Conservation (phyloP, 257 asterid species). For the Lithospermum erythrorhizon region DNA sequence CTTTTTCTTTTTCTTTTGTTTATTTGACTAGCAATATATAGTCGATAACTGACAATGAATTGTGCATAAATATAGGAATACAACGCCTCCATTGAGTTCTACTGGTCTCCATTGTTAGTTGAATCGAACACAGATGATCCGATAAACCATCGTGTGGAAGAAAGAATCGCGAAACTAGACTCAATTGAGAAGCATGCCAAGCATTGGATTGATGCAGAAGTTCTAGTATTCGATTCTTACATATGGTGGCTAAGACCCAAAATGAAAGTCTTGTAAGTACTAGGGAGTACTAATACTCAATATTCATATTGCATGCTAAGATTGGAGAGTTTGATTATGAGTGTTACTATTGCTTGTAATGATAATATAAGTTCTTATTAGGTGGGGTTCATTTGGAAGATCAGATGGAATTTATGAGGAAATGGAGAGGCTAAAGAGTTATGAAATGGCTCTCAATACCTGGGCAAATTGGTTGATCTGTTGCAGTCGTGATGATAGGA, state of each 20-base stretch:
- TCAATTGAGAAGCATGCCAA: slow-evolving; percentile 42
- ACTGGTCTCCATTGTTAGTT: slow-evolving; percentile 41
- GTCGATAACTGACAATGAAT: no score
- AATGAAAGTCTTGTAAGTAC: slow-evolving; percentile 35
- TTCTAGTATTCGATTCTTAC: slow-evolving; percentile 36
- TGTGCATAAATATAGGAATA: slow-evolving; percentile 25
- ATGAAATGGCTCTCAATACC: slow-evolving; percentile 39
- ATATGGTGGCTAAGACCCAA: slow-evolving; percentile 33
- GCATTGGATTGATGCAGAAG: slow-evolving; percentile 39
- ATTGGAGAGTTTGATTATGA: no score
- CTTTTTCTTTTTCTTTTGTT: no score
- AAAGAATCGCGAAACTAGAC: slow-evolving; percentile 22
- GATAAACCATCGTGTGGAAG: slow-evolving; percentile 16
- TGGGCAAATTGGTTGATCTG: slow-evolving; percentile 49
- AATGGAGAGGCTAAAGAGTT: slow-evolving; percentile 16
- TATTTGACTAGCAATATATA: no score
- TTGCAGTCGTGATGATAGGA: slow-evolving; percentile 23
- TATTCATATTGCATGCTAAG: no score
- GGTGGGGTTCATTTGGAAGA: slow-evolving; percentile 45
- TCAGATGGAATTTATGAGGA: slow-evolving; percentile 26
- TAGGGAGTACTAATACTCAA: not conserved
- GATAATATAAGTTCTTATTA: not conserved
- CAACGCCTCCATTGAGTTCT: slow-evolving; percentile 34
- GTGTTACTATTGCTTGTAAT: not conserved
- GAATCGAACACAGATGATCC: slow-evolving; percentile 43